Evolutionary conservation across 2,329 filamentous ascomycete species (phyloP).

Genomic region (Ambrosiella xylebori): DNA sequence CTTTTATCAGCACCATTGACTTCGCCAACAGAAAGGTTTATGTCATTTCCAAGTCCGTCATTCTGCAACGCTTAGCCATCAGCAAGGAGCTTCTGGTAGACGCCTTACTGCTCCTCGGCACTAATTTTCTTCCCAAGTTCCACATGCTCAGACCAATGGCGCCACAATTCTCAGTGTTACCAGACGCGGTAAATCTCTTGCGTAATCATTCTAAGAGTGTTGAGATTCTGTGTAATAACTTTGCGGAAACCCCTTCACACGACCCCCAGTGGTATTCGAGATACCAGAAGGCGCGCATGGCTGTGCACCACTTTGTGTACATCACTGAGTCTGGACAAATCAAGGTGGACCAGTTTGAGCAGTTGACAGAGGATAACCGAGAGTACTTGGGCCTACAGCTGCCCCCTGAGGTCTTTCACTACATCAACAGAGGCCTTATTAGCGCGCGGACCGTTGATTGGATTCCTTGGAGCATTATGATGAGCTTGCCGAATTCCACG

Average conservation of each 20-base stretch:
- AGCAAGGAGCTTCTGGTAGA: conserved; percentile 63
- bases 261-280: conserved; percentile 66
- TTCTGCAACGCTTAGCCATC: conserved; percentile 48
- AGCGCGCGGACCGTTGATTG: conserved; percentile 64
- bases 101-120: conserved; percentile 66
- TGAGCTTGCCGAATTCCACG: conserved; percentile 71
- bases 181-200: conserved; percentile 64
- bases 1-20: conserved; percentile 50
- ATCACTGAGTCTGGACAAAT: conserved; percentile 63
- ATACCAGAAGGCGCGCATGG: conserved; percentile 72
- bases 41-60: conserved; percentile 46
- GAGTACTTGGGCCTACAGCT: conserved; percentile 81
- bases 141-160: conserved; percentile 51
- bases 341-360: conserved; percentile 53
- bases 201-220: conserved; percentile 51
- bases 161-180: conserved; percentile 29
- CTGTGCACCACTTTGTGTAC: conserved; percentile 73
- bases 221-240: conserved; percentile 55
- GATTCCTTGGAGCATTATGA: conserved; percentile 62
- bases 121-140: conserved; percentile 60
- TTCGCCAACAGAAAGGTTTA: conserved; percentile 50
- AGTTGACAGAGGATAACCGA: conserved; percentile 67
- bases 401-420: conserved; percentile 78
- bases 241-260: conserved; percentile 59
- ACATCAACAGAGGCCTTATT: conserved; percentile 69